Evolutionary conservation across 2,329 filamentous ascomycete genomes (phyloP).

Genomic region (Cytospora mali): DNA sequence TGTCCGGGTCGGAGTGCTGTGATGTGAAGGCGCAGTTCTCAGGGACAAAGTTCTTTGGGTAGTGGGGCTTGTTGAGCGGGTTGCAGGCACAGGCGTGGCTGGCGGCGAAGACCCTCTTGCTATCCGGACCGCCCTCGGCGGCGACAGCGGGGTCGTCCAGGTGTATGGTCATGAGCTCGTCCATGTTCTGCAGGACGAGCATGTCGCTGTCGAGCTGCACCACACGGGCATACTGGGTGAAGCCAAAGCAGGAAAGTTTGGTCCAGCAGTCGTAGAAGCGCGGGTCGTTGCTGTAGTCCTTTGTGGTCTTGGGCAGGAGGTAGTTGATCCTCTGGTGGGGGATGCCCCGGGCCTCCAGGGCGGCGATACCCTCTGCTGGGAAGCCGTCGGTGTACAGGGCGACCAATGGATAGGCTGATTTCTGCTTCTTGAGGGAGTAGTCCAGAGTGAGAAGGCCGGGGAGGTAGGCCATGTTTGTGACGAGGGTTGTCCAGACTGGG

Average conservation of each 20-base stretch:
- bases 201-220: constrained; percentile 90
- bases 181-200: constrained; percentile 83
- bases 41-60: constrained; percentile 70
- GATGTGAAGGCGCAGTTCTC: constrained; percentile 61
- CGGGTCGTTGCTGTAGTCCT: constrained; percentile 73
- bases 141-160: constrained; percentile 44
- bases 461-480: constrained; percentile 83
- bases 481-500: constrained; percentile 82
- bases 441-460: constrained; percentile 81
- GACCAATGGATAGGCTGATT: constrained; percentile 75
- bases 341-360: constrained; percentile 71
- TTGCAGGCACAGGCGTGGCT: constrained; percentile 87
- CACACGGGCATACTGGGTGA: constrained; percentile 76
- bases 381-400: constrained; percentile 82
- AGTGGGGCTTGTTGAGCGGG: constrained; percentile 75
- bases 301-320: constrained; percentile 66
- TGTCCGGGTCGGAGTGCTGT: constrained; percentile 51
- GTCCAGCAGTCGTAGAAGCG: constrained; percentile 91
- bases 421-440: constrained; percentile 68
- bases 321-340: constrained; percentile 70
- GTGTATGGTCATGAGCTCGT: constrained; percentile 83
- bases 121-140: constrained; percentile 38
- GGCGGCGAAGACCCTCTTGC: constrained; percentile 75
- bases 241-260: constrained; percentile 78
- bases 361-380: constrained; percentile 66